A percentile compares a stretch with the other conserved stretches of the same genome.
phyloP scores from a whole-genome alignment of 2,329 filamentous ascomycete species.

The Graphiopsis chlorocephala region DNA sequence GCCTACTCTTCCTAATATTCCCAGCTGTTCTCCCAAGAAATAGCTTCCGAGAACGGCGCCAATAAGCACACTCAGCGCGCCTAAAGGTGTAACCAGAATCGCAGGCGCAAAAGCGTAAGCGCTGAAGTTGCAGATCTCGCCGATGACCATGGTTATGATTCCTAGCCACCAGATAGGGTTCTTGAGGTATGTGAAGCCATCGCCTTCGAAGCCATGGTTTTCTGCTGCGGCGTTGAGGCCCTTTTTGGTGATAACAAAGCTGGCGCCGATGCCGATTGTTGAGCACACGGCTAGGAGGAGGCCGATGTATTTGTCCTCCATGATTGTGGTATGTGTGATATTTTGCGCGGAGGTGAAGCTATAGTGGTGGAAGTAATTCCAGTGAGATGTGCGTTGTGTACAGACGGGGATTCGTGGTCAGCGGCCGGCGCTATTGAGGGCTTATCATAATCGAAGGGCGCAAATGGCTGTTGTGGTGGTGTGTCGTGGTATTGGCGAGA shows the following conservation, averaged over 20 bases:
- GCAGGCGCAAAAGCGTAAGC: constrained; percentile 97
- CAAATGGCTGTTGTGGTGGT: neutral
- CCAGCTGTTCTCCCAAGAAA: constrained; percentile 85
- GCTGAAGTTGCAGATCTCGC: constrained; percentile 95
- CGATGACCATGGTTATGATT: constrained; percentile 83
- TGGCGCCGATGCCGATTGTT: constrained; percentile 71
- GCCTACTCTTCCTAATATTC: constrained; percentile 86
- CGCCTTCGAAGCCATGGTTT: constrained; percentile 91
- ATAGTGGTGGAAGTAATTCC: neutral
- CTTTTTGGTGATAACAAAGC: constrained; percentile 98
- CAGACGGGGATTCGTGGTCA: constrained; percentile 6
- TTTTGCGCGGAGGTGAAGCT: neutral
- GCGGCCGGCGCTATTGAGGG: constrained; percentile 14
- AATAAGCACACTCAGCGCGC: constrained; percentile 90
- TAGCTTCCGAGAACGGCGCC: constrained; percentile 91
- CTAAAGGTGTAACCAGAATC: constrained; percentile 94
- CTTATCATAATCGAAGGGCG: constrained; percentile 14
- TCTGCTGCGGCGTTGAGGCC: constrained; percentile 88
- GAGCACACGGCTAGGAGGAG: constrained; percentile 71
- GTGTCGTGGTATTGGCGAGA: neutral
- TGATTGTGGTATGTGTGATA: constrained; percentile 4
- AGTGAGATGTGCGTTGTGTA: constrained; percentile 4
- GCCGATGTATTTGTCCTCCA: constrained; percentile 66
- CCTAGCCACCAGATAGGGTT: constrained; percentile 98
- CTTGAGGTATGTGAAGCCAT: constrained; percentile 89